Base-by-base conservation (phyloP, 805 yeast genomes). In the Candida sphagnicola region DNA sequence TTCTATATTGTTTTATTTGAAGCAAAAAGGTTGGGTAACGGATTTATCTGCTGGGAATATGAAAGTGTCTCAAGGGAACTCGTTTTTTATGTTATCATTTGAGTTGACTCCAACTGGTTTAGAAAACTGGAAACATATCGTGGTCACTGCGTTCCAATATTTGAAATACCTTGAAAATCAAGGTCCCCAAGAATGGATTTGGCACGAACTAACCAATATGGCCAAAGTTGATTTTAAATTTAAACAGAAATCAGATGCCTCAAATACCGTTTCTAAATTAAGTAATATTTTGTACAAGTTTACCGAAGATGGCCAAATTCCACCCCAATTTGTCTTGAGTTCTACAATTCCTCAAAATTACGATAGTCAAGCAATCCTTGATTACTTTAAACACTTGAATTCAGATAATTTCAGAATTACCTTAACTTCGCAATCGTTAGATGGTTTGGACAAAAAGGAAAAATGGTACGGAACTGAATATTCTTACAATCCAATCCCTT, bases 381-480 rank as follows among this genome's bases (percentile, higher is more conserved):
- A 75, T 11, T 78, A 74, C 45, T 72, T 74, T 11, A 47, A 61
- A 1, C 65, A 66, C 40, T 66, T 91, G 39, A 72, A 54, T 28
- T 73, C 81, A 0, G 67, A 73, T 16, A 88, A 86, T 47, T 75
- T 84, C 49, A 72, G 87, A 43, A 65, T 77, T 4, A 62, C 72
- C 31, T 55, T 90, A 76, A 21, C 80, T 67, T 59, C 75, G 57
- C 46, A 69, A 37, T 71, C 70, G 5, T 72, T 79, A 3, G 73
- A 73, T 2, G 62, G 50, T 1, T 61, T 75, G 34, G 65, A 70
- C 39, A 46, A 61, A 12, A 67, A 54, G 15, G 99, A 91, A 57
- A 71, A 78, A 52, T 91, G 96, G 96, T 91, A 93, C 55, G 96
- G 95, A 3, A 88, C 97, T 0, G 84, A 85, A 48, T 86, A 88